These are phyloP conservation scores for Chaetomiaceae sp. DNA, from an alignment of 2,329 filamentous ascomycete genomes.

Conservation along the genomic window DNA sequence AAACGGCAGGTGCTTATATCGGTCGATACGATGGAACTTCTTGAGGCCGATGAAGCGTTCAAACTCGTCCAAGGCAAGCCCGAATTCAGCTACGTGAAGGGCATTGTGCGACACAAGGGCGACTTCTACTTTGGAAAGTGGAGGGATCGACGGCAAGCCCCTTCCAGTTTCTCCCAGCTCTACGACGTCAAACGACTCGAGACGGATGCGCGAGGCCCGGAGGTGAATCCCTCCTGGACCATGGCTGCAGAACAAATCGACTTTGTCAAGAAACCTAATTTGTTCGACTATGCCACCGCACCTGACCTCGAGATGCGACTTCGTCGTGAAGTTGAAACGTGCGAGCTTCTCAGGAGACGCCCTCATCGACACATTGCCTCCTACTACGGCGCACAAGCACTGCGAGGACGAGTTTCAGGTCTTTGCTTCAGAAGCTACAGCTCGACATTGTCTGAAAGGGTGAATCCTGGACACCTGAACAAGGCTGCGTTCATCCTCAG, in stretches of 20 bases:
- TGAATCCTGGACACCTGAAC: slow-evolving; percentile 3
- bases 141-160: background rate
- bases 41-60: background rate
- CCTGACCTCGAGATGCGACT: slow-evolving; percentile 1
- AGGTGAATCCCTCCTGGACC: slow-evolving; percentile 2
- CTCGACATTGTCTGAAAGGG: background rate
- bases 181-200: background rate
- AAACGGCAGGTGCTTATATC: too few species aligned
- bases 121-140: slow-evolving; percentile 1
- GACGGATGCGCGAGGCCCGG: background rate
- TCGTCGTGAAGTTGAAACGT: slow-evolving; percentile 2
- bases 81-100: background rate
- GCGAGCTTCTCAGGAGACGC: slow-evolving; percentile 1
- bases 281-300: background rate
- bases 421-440: slow-evolving; percentile 5
- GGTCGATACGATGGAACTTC: background rate
- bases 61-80: background rate
- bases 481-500: slow-evolving; percentile 4
- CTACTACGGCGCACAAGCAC: slow-evolving; percentile 1
- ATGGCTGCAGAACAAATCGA: background rate
- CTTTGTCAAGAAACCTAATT: slow-evolving; percentile 4
- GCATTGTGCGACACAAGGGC: background rate
- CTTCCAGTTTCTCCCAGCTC: slow-evolving; percentile 1
- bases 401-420: slow-evolving; percentile 3
- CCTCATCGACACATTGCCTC: slow-evolving; percentile 3